Evolutionary conservation across 1,284 basidiomycete species (phyloP), one percentile per base, ranked within the genome.

Genomic region (Malassezia equina): DNA sequence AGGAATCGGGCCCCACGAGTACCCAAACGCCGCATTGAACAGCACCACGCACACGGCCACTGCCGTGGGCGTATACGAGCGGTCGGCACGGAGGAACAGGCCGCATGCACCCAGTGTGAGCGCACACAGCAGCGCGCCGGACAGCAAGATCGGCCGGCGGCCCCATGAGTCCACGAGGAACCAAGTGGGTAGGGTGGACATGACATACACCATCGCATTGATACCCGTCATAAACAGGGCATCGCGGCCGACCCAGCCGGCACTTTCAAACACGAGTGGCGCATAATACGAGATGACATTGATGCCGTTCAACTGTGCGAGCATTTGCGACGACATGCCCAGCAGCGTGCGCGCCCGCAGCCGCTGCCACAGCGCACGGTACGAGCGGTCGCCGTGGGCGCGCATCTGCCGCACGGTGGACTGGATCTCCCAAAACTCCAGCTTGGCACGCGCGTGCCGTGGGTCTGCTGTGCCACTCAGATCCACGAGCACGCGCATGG

Each of bases 271-370:
- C 47, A 77, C 61, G 47, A 66, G 63, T 42, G 60, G 47, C 40
- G 89, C 88, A 76, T 94, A 95, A 75, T 94, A 95, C 4, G 86
- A 90, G 24, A 95, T 91, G 52, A 91, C 88, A 60, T 69, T 73
- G 64, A 71, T 69, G 43, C 71, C 71, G 55, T 69, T 66, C 64
- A 95, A 78, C 76, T 95, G 93, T 44, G 91, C 91, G 75, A 95
- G 95, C 53, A 87, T 86, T 75, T 96, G 93, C 60, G 88, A 89
- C 17, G 88, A 90, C 88, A 93, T 93, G n/a, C 91, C 93, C 57
- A 96, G 83, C 61, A 95, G 76, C 5, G 96, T 90, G 42, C 91
- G 82, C 41, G 84, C 83, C 65, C 86, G 86, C 76, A 95, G 95
- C 62, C 83, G 82, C 64, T 77, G 83, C 88, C 90, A 94, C 83